These are phyloP conservation scores for Metschnikowia anglica DNA, from an alignment of 805 yeast genomes.

Conservation along the genomic window DNA sequence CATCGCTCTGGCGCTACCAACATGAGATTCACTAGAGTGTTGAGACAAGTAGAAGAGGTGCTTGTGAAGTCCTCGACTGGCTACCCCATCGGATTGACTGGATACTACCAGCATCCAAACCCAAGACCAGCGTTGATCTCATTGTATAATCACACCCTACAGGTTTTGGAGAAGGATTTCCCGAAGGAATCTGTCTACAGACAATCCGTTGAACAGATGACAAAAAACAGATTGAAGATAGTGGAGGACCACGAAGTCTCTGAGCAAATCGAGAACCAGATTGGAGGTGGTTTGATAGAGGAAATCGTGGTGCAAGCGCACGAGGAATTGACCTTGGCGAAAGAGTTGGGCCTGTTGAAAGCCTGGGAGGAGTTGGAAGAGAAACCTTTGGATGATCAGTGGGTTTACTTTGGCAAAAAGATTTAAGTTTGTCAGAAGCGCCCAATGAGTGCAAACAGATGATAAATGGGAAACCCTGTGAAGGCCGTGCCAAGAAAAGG, in stretches of 20 bases:
- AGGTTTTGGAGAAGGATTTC: slow-evolving; percentile 54
- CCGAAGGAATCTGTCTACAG: slow-evolving; percentile 75
- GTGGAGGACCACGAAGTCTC: slow-evolving; percentile 63
- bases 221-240: slow-evolving; percentile 63
- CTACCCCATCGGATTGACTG: slow-evolving; percentile 79
- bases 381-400: slow-evolving; percentile 76
- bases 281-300: slow-evolving; percentile 83
- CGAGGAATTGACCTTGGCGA: slow-evolving; percentile 70
- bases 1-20: slow-evolving; percentile 4
- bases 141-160: slow-evolving; percentile 68
- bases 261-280: slow-evolving; percentile 65
- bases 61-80: slow-evolving; percentile 61
- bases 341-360: slow-evolving; percentile 66
- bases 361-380: slow-evolving; percentile 80
- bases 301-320: slow-evolving; percentile 80
- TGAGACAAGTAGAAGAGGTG: slow-evolving; percentile 49
- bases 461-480: background rate
- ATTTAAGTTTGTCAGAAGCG: slow-evolving; percentile 26
- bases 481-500: background rate
- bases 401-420: slow-evolving; percentile 77
- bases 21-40: slow-evolving; percentile 44
- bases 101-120: slow-evolving; percentile 74
- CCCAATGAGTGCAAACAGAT: background rate
- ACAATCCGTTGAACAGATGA: slow-evolving; percentile 69
- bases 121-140: slow-evolving; percentile 77